These are phyloP conservation scores for Solanum corneliomulleri DNA, from an alignment of 257 asterid species.

Conservation along the genomic window DNA sequence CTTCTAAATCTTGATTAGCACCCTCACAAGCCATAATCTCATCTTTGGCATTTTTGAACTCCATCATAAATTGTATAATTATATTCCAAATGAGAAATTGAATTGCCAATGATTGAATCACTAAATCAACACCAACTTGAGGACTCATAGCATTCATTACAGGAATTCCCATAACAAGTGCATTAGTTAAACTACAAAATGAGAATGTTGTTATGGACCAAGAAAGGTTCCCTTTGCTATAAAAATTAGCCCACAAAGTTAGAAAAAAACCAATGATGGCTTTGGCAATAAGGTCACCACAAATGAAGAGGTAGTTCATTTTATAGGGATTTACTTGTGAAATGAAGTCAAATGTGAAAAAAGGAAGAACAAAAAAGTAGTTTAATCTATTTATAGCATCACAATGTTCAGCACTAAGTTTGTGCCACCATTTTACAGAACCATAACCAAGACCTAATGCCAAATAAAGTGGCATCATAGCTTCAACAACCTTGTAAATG, in stretches of 20 bases:
- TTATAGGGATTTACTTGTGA: conserved; percentile 47
- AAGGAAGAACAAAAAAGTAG: conserved; percentile 59
- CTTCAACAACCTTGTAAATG: conserved; percentile 42
- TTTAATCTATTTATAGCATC: conserved; percentile 63
- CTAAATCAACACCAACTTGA: conserved; percentile 35
- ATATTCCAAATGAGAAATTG: conserved; percentile 61
- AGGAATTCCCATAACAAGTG: conserved; percentile 68
- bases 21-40: neutral
- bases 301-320: conserved; percentile 51
- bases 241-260: conserved; percentile 39
- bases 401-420: conserved; percentile 63
- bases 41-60: conserved; percentile 20
- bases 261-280: conserved; percentile 10
- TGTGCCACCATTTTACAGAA: conserved; percentile 55
- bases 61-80: conserved; percentile 29
- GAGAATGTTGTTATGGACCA: conserved; percentile 65
- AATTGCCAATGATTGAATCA: conserved; percentile 50
- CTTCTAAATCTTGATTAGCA: neutral
- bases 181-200: conserved; percentile 41
- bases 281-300: conserved; percentile 51
- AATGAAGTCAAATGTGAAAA: conserved; percentile 57
- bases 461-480: conserved; percentile 45
- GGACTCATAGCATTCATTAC: conserved; percentile 66
- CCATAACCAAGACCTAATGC: conserved; percentile 55
- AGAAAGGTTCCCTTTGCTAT: conserved; percentile 15